phyloP scores from a whole-genome alignment of 495 filamentous ascomycete species.

The Apiosordaria backusii region DNA sequence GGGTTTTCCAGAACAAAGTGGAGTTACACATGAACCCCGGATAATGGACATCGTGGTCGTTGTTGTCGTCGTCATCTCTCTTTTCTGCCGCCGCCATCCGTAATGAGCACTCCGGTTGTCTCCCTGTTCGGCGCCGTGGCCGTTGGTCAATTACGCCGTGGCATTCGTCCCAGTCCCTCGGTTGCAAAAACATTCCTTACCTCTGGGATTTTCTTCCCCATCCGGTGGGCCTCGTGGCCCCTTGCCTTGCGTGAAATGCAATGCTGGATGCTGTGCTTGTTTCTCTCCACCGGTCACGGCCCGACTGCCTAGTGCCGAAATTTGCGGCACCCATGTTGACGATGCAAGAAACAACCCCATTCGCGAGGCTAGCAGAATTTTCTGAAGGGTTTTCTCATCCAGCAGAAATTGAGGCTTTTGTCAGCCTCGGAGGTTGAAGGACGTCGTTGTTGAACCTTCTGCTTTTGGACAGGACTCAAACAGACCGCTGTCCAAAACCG shows the following conservation, averaged over 20 bases:
- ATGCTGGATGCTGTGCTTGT: not conserved
- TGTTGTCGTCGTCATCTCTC: not conserved
- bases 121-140: not conserved
- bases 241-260: not conserved
- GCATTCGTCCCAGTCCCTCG: not conserved
- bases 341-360: not conserved
- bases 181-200: not conserved
- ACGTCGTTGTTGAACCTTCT: not conserved
- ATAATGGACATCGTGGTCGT: not conserved
- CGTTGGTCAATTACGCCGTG: not conserved
- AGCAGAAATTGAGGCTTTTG: not conserved
- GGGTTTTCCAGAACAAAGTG: slow-evolving; percentile 20
- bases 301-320: slow-evolving; percentile 16
- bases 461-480: not conserved
- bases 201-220: not conserved
- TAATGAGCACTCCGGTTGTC: not conserved
- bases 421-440: not conserved
- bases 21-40: not conserved
- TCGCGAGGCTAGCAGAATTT: not conserved
- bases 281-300: slow-evolving; percentile 11
- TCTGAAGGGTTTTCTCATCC: not conserved
- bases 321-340: not conserved
- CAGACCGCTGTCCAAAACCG: not conserved
- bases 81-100: not conserved
- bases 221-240: not conserved